Percentiles rank a stretch among this genome's conserved stretches.
Conservation (phyloP, 2,329 filamentous ascomycete species). For the Penicillium sp. region DNA sequence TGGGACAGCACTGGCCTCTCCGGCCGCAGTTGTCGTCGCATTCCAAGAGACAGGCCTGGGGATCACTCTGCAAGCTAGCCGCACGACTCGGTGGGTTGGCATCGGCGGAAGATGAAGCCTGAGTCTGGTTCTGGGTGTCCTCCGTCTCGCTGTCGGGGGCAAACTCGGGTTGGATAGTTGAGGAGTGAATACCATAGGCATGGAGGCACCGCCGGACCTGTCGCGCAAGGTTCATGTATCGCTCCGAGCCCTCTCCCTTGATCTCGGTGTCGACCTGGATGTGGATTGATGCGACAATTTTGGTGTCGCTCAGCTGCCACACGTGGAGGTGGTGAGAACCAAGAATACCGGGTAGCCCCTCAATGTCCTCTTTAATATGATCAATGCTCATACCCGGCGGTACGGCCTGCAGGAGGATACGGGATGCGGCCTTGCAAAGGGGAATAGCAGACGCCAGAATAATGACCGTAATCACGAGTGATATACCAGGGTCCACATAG, state of each 20-base stretch:
- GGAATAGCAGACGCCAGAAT: constrained; percentile 54
- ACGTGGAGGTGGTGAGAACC: constrained; percentile 95
- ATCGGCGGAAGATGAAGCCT: constrained; percentile 22
- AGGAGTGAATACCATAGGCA: constrained; percentile 92
- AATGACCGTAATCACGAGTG: constrained; percentile 82
- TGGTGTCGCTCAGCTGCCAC: constrained; percentile 94
- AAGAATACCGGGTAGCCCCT: constrained; percentile 74
- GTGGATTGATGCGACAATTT: constrained; percentile 88
- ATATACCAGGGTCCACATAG: constrained; percentile 89
- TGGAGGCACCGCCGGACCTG: constrained; percentile 84
- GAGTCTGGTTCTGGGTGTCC: constrained; percentile 20
- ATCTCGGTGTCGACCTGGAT: constrained; percentile 89
- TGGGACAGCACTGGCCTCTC: constrained; percentile 42
- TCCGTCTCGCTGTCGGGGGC: constrained; percentile 36
- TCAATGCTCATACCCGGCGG: constrained; percentile 82
- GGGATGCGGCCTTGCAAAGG: constrained; percentile 52
- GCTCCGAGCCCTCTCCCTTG: constrained; percentile 67
- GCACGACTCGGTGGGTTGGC: constrained; percentile 31
- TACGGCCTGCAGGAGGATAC: constrained; percentile 90
- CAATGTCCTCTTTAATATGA: constrained; percentile 88
- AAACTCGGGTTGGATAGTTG: constrained; percentile 93
- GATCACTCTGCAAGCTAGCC: constrained; percentile 35
- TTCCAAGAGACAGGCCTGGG: constrained; percentile 44
- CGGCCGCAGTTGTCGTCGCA: constrained; percentile 45
- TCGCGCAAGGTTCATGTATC: constrained; percentile 86